Evolutionary conservation across 2,329 filamentous ascomycete genomes (phyloP).

Genomic region (Beauveria bassiana): DNA sequence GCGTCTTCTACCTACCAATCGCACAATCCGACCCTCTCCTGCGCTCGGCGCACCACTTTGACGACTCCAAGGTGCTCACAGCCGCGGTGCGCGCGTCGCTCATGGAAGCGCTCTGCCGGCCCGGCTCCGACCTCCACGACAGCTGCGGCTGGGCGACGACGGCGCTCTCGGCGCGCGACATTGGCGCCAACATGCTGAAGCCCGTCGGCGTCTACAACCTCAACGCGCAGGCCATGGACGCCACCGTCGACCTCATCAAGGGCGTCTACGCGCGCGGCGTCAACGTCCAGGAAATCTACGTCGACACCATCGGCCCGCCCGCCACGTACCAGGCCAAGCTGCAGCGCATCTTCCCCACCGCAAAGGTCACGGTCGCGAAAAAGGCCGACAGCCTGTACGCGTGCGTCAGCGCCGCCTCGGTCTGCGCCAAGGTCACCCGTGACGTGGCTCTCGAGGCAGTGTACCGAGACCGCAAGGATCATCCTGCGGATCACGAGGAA

Average conservation of each 20-base stretch:
- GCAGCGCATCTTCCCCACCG: constrained; percentile 73
- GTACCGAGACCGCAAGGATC: constrained; percentile 42
- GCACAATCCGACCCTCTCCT: constrained; percentile 65
- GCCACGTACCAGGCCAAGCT: constrained; percentile 77
- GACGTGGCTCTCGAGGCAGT: constrained; percentile 81
- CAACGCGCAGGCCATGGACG: constrained; percentile 92
- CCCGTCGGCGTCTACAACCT: constrained; percentile 68
- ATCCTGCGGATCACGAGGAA: constrained; percentile 22
- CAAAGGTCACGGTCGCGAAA: constrained; percentile 69
- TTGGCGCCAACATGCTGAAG: constrained; percentile 69
- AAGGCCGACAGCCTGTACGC: constrained; percentile 93
- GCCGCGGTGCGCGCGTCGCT: constrained; percentile 68
- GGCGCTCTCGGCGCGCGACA: constrained; percentile 75
- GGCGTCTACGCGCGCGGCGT: constrained; percentile 70
- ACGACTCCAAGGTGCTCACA: constrained; percentile 90
- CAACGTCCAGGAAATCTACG: constrained; percentile 81
- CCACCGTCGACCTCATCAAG: constrained; percentile 74
- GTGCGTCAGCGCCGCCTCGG: constrained; percentile 85
- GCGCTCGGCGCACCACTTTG: constrained; percentile 73
- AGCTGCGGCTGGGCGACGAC: constrained; percentile 77
- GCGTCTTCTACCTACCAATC: constrained; percentile 67
- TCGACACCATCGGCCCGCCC: constrained; percentile 87
- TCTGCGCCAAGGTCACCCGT: constrained; percentile 92
- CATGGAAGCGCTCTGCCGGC: constrained; percentile 61
- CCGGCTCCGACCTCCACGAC: constrained; percentile 38